Evolutionary conservation across 306 rosid genomes (phyloP), one percentile per base, ranked within the genome.

Genomic region (Sechiopsis laciniata): DNA sequence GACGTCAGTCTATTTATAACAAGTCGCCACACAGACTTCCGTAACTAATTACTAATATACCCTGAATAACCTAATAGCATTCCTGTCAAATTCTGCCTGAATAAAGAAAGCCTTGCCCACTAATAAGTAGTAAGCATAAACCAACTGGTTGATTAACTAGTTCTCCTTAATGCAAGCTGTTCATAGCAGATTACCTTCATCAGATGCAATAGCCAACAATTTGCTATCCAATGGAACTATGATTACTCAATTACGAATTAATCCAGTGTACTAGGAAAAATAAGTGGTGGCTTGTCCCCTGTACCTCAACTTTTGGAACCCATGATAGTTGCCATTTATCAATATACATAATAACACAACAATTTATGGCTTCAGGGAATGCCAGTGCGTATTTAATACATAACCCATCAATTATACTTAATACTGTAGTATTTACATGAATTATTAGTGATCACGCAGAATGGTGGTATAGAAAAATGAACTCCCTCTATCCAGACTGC

Each of bases 301-400:
- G 55, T 37, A 45, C 22, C 8, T 32, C 0, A 65, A 65, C 71
- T 65, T 65, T 42, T 65, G 32, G 10, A 65, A 17, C 52, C 45
- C 6, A 17, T 45, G 71, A 65, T 17, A 19, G 51, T 10, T 42
- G 11, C 1, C 71, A 42, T 65, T 40, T 45, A 37, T 16, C 52
- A 64, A 64, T 64, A 37, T 22, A 13, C 51, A 64, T n/a, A n/a
- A 64, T 63, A 32, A 63, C 11, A 35, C 71, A 40, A 42, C 32
- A 26, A 60, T 60, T 65, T 66, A 66, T 12, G 10, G 37, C 72
- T 45, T 66, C 72, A 67, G 19, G 55, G 1, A 7, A 14, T 67
- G 42, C n/a, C 52, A 37, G 6, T 45, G n/a, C 48, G 19, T 42
- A 29, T 45, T 66, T 45, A 20, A 19, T 45, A 45, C 37, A 10